phyloP scores from a whole-genome alignment of 441 rosid genomes.

The Gossypium davidsonii region DNA sequence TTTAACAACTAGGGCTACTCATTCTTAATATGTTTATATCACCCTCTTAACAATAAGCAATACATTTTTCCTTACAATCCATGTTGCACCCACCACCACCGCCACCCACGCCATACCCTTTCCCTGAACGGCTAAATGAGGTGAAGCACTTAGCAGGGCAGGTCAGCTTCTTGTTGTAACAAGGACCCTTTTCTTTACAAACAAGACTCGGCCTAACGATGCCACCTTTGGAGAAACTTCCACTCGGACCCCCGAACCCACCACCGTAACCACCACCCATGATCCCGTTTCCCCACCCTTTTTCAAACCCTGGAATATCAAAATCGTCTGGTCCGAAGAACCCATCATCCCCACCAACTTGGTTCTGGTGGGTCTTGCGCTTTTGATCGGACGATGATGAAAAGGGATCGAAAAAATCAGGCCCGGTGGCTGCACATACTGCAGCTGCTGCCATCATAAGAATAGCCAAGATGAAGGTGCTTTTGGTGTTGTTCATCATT shows the following conservation, averaged over 20 bases:
- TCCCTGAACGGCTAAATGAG: slow-evolving; percentile 73
- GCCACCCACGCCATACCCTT: slow-evolving; percentile 82
- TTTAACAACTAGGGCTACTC: neutral
- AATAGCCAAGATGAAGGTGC: slow-evolving; percentile 25
- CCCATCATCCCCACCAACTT: slow-evolving; percentile 40
- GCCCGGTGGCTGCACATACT: slow-evolving; percentile 33
- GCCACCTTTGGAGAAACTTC: slow-evolving; percentile 65
- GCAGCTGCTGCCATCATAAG: slow-evolving; percentile 28
- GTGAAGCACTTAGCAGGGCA: slow-evolving; percentile 92
- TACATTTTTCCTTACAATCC: slow-evolving; percentile 89
- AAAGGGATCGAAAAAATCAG: slow-evolving; percentile 24
- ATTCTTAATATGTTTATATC: neutral
- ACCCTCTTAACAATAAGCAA: slow-evolving; percentile 57
- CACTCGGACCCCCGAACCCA: slow-evolving; percentile 71
- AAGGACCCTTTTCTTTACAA: slow-evolving; percentile 74
- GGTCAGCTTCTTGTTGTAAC: slow-evolving; percentile 69
- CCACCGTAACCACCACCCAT: slow-evolving; percentile 70
- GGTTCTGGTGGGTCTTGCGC: slow-evolving; percentile 13
- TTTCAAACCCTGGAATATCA: slow-evolving; percentile 39
- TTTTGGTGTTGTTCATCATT: slow-evolving; percentile 30
- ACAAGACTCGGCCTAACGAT: slow-evolving; percentile 51
- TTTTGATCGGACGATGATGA: slow-evolving; percentile 13
- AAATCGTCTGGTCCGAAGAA: slow-evolving; percentile 49
- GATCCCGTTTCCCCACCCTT: slow-evolving; percentile 54
- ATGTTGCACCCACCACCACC: slow-evolving; percentile 92